Percentiles rank a stretch among this genome's conserved stretches.
These are phyloP conservation scores for Mucor mucedo DNA, from an alignment of 371 early-diverging fungal species.

Conservation along the genomic window DNA sequence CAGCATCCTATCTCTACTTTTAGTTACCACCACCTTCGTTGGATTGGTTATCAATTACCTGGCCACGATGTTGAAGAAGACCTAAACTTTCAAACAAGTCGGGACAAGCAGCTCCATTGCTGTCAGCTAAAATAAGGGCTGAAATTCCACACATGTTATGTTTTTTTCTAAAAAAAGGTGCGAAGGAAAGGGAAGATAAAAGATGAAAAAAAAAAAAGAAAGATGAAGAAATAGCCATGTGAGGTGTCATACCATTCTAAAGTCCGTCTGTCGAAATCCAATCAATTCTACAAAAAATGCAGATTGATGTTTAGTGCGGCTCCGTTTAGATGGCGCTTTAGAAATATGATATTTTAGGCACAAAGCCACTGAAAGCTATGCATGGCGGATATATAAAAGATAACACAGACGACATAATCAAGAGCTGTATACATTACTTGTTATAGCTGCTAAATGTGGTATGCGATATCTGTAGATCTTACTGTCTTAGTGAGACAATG, in stretches of 20 bases:
- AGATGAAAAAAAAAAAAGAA: neutral
- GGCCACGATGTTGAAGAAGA: slow-evolving; percentile 96
- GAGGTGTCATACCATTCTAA: neutral
- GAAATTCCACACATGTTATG: slow-evolving; percentile 90
- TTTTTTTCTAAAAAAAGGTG: slow-evolving; percentile 1
- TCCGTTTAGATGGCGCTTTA: too few relatives aligned
- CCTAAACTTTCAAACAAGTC: slow-evolving; percentile 94
- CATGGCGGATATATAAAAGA: too few relatives aligned
- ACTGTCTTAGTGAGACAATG: too few relatives aligned
- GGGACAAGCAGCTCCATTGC: slow-evolving; percentile 69
- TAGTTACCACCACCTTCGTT: neutral
- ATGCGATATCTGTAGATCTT: too few relatives aligned
- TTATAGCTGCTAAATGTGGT: too few relatives aligned
- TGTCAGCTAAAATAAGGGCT: slow-evolving; percentile 85
- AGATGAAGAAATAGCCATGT: slow-evolving; percentile 1
- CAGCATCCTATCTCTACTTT: slow-evolving; percentile 82
- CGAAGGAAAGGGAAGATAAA: neutral
- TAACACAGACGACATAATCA: too few relatives aligned
- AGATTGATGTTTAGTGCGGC: too few relatives aligned
- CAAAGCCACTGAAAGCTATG: too few relatives aligned
- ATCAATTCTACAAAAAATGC: too few relatives aligned
- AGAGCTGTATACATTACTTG: too few relatives aligned
- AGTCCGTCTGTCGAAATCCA: too few relatives aligned
- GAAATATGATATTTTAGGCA: too few relatives aligned
- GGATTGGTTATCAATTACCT: slow-evolving; percentile 64